Evolutionary conservation across 2,329 filamentous ascomycete genomes (phyloP).

Genomic region (Ceratocystis papillata): DNA sequence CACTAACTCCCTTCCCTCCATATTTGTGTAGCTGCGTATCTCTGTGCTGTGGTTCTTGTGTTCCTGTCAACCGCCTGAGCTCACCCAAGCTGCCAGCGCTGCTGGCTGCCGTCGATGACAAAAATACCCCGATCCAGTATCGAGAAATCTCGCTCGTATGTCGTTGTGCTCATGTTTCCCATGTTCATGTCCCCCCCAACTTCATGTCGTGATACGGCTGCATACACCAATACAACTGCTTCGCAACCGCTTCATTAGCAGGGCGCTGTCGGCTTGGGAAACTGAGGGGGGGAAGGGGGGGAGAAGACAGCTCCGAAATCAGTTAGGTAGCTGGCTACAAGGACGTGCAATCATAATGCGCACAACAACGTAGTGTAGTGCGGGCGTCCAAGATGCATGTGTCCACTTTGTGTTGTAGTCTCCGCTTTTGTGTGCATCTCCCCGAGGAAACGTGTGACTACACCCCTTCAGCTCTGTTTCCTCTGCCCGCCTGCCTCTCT

Average conservation of each 20-base stretch:
- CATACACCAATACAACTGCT: not conserved
- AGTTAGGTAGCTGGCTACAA: too few species aligned
- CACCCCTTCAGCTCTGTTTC: not conserved
- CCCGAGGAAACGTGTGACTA: not conserved
- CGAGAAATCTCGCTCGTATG: not conserved
- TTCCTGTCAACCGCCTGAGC: too few species aligned
- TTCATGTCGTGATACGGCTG: not conserved
- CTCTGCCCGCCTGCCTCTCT: not conserved
- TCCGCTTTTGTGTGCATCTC: not conserved
- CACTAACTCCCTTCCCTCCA: too few species aligned
- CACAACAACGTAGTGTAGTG: too few species aligned
- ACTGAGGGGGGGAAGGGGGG: too few species aligned
- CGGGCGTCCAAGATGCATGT: not conserved
- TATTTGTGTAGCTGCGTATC: not conserved
- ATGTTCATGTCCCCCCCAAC: not conserved
- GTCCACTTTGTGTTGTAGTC: not conserved
- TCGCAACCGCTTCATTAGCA: not conserved
- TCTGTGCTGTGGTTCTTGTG: not conserved
- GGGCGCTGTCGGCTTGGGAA: not conserved
- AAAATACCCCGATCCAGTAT: not conserved
- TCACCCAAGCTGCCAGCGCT: too few species aligned
- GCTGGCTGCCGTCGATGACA: too few species aligned
- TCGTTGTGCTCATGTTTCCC: not conserved
- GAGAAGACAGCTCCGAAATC: too few species aligned
- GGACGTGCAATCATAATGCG: too few species aligned